These are phyloP conservation scores for Nigrograna mackinnonii DNA, from an alignment of 2,329 filamentous ascomycete species.

Conservation along the genomic window DNA sequence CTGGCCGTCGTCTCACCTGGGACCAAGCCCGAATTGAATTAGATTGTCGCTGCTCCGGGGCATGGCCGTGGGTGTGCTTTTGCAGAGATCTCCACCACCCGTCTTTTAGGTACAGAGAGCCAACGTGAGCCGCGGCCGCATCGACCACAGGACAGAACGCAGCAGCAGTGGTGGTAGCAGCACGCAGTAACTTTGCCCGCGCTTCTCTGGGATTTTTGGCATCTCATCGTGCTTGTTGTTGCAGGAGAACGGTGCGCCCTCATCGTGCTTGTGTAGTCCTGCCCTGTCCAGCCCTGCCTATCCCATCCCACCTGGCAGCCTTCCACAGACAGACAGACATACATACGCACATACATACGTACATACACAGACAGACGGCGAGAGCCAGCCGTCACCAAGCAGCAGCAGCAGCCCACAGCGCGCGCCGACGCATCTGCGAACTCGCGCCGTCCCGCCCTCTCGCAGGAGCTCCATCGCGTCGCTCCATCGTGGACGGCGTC, in stretches of 20 bases:
- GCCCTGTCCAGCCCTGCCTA: neutral
- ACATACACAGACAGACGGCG: neutral
- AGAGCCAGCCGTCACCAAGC: too few species aligned
- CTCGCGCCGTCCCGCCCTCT: conserved; percentile 39
- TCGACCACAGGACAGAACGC: too few species aligned
- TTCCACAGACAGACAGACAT: too few species aligned
- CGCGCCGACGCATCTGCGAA: conserved; percentile 19
- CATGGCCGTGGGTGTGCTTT: conserved; percentile 27
- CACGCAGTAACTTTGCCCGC: neutral
- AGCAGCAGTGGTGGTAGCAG: too few species aligned
- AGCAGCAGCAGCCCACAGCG: neutral
- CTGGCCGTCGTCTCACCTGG: conserved; percentile 25
- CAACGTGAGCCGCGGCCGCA: too few species aligned
- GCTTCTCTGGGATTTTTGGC: too few species aligned
- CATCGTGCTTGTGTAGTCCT: neutral
- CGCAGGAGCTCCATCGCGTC: conserved; percentile 20
- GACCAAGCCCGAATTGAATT: conserved; percentile 38
- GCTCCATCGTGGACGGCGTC: neutral
- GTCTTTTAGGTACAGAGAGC: conserved; percentile 27
- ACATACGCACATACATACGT: conserved; percentile 1
- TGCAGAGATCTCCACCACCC: conserved; percentile 37
- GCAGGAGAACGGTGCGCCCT: too few species aligned
- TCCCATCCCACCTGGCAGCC: too few species aligned
- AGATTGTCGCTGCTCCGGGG: conserved; percentile 40
- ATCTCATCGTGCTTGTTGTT: too few species aligned